Conservation (phyloP, 345 rosid genomes). For the Populus davidiana region DNA sequence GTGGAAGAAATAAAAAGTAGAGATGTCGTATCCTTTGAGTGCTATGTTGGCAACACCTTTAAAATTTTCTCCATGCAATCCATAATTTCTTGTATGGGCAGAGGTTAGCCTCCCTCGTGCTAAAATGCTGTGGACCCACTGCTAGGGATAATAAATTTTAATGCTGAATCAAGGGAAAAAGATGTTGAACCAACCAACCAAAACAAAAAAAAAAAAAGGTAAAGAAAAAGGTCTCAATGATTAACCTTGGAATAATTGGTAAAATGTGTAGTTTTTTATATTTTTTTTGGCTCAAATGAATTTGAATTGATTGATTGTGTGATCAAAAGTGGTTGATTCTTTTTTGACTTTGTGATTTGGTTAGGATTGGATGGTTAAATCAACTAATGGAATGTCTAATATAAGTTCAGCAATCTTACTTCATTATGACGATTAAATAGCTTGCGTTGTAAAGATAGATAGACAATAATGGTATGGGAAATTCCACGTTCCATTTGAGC, state of each 20-base stretch:
- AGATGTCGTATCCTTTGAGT: constrained; percentile 2
- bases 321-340: not conserved
- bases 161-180: too few species aligned
- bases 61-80: constrained; percentile 6
- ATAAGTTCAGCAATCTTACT: not conserved
- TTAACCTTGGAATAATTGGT: too few species aligned
- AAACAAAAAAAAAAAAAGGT: too few species aligned
- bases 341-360: not conserved
- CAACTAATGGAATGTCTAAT: not conserved
- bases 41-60: constrained; percentile 1
- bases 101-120: not conserved
- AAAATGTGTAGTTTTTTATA: not conserved
- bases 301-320: not conserved
- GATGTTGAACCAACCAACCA: too few species aligned
- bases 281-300: not conserved
- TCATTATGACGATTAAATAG: not conserved
- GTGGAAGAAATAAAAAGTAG: not conserved
- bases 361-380: not conserved
- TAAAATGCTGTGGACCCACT: not conserved
- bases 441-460: too few species aligned
- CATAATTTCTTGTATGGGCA: not conserved
- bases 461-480: not conserved
- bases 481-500: not conserved
- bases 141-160: not conserved
- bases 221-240: too few species aligned